Conservation (phyloP, 345 rosid species). For the Citrus australasica region DNA sequence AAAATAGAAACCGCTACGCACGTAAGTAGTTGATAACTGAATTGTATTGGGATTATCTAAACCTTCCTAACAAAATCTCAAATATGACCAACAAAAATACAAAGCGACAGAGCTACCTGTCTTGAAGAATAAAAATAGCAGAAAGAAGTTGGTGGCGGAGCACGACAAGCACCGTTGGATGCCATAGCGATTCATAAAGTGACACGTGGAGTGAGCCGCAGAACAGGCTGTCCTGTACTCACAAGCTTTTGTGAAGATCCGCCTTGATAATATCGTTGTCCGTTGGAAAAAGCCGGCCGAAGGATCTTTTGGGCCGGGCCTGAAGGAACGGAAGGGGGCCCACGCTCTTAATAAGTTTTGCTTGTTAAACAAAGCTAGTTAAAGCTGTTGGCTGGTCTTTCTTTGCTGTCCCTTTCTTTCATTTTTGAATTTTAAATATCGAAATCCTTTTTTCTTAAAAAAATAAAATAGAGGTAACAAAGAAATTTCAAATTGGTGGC, state of each 20-base stretch:
- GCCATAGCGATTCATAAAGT: neutral
- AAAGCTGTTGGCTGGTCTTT: slow-evolving; percentile 23
- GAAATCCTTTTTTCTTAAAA: neutral
- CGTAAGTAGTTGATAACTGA: neutral
- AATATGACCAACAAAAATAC: neutral
- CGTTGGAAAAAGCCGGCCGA: slow-evolving; percentile 15
- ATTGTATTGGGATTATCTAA: neutral
- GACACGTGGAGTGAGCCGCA: slow-evolving; percentile 7
- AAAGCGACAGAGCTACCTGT: slow-evolving; percentile 20
- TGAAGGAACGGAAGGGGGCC: slow-evolving; percentile 1
- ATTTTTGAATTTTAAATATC: slow-evolving; percentile 3
- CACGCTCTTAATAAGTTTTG: neutral
- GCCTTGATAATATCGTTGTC: slow-evolving; percentile 7
- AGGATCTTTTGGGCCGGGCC: neutral
- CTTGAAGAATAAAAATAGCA: slow-evolving; percentile 16
- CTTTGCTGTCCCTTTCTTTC: slow-evolving; percentile 17
- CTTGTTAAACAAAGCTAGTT: slow-evolving; percentile 12
- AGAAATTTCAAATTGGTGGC: neutral
- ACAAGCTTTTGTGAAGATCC: neutral
- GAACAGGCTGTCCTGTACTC: slow-evolving; percentile 25
- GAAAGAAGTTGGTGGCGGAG: neutral
- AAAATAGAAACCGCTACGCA: neutral
- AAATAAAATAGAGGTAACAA: neutral
- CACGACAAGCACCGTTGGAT: neutral
- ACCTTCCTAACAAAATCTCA: neutral